Base-by-base conservation (phyloP, 495 filamentous ascomycete species). In the Antarctomyces pellizariae region DNA sequence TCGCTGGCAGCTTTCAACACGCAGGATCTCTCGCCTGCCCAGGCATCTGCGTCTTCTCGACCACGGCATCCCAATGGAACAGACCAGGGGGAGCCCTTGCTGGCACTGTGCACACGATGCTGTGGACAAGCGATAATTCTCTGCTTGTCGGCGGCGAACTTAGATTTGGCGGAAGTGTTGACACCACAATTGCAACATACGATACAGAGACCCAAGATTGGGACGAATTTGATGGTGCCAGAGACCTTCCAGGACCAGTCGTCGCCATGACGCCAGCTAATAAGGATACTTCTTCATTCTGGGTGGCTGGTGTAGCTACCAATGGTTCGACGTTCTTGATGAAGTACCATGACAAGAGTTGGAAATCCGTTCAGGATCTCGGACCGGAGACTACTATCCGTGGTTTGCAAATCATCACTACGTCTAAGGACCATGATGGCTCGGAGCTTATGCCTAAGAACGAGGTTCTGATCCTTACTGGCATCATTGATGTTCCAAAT, bases 21-120 rank as follows among this genome's bases (percentile, higher is more conserved):
- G 89, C 82, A 16, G 89, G 86, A n/a, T 67, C 72, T 6, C 59
- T 93, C 13, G 66, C 56, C 20, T 99, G 86, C 42, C 62, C 68
- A 1, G 65, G 63, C 22, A 64, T 99, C 12, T 99, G 86, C 50
- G 54, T 72, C 31, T 84, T 71, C 46, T 67, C 71, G 38, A 63
- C 67, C 9, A 40, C 54, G 2, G 53, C 48, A 4, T 61, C 56
- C 3, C 71, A 82, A 36, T 99, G 82, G 83, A 68, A 58, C 37
- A 61, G 71, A 27, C 71, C 79, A 18, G 78, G 76, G 2, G 57
- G 56, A 12, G 67, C 61, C 31, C 47, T 92, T 15, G 43, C 43
- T 25, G 89, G 86, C 11, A 62, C 47, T 28, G 71, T 83, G 17
- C 47, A 69, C 29, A 50, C 64, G 13, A 62, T 91, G 45, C 51